Base-by-base conservation (phyloP, 768 basidiomycete genomes). In the Termitomyces titanicus region DNA sequence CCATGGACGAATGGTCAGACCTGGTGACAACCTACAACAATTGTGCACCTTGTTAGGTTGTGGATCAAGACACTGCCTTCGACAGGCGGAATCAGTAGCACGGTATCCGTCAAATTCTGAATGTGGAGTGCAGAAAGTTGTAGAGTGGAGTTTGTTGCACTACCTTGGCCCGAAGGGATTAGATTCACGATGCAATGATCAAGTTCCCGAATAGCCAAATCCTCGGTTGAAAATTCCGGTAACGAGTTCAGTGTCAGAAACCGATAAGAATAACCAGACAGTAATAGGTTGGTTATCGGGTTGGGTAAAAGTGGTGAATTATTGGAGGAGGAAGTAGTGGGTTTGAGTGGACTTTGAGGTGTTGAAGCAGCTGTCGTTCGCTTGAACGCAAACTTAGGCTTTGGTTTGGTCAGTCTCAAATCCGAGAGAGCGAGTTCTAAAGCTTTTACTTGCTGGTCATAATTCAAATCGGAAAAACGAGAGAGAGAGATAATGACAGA, bases 21-120 rank as follows among this genome's bases (percentile, higher is more conserved):
- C 80, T 96, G 94, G 64, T 92, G 93, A 61, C 88, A 89, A 1
- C 83, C 86, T 4, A 89, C 71, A 11, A 82, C 81, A n/a, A 95
- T 66, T 4, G 84, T 70, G 60, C 88, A 92, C 17, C 76, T 67
- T 18, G 70, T 68, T 29, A 93, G 60, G 57, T 86, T 78, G 60
- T 90, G 82, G 1, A 94, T 67, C 51, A 95, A 72, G 9, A 86
- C 81, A 62, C 92, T 94, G 1, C 92, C 90, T 7, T 79, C 64
- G 20, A 92, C 73, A 11, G 64, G 61, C 0, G 90, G 89, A 7
- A 92, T 72, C 15, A 94, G 66, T 20, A 96, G 66, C 3, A 94
- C 65, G 11, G 81, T 83, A 53, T 84, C 74, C 3, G 68, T 73
- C 20, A 94, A 60, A 45, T 82, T 77, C n/a, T 77, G 78, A 18